Evolutionary conservation across 1,284 basidiomycete species (phyloP).

Genomic region (Ceratobasidium sp.): DNA sequence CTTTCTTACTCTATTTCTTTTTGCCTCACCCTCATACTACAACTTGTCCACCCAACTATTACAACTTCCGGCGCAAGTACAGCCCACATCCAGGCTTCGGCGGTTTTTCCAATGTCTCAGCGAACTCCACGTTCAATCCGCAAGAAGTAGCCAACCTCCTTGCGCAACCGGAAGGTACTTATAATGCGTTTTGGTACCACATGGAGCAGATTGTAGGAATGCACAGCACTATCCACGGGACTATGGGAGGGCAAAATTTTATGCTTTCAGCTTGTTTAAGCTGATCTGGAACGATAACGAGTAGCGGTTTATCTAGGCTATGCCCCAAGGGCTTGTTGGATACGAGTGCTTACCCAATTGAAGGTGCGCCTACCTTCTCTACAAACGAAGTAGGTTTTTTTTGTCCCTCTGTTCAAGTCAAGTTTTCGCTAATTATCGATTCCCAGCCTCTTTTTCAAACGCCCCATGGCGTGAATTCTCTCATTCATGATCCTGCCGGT

Average conservation of each 20-base stretch:
- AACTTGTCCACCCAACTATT: too few species aligned
- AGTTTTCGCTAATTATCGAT: too few species aligned
- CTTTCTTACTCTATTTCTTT: too few species aligned
- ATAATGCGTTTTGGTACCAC: conserved; percentile 10
- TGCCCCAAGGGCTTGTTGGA: conserved; percentile 24
- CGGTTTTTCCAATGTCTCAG: background rate
- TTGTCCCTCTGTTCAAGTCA: background rate
- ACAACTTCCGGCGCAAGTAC: conserved; percentile 26
- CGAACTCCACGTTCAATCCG: background rate
- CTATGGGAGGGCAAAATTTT: conserved; percentile 13
- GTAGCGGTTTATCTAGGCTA: background rate
- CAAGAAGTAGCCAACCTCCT: conserved; percentile 1
- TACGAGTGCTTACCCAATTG: conserved; percentile 3
- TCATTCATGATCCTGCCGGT: too few species aligned
- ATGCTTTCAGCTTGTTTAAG: too few species aligned
- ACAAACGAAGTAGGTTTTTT: conserved; percentile 16
- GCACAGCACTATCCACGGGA: conserved; percentile 20
- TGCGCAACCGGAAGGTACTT: background rate
- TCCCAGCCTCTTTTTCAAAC: conserved; percentile 24
- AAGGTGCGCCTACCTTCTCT: conserved; percentile 25
- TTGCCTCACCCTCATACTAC: too few species aligned
- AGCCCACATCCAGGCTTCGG: background rate
- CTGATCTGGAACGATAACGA: background rate
- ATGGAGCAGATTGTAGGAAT: conserved; percentile 19
- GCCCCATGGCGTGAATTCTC: conserved; percentile 13